phyloP scores from a whole-genome alignment of 2,329 filamentous ascomycete genomes.

The Fusarium lyarnte region DNA sequence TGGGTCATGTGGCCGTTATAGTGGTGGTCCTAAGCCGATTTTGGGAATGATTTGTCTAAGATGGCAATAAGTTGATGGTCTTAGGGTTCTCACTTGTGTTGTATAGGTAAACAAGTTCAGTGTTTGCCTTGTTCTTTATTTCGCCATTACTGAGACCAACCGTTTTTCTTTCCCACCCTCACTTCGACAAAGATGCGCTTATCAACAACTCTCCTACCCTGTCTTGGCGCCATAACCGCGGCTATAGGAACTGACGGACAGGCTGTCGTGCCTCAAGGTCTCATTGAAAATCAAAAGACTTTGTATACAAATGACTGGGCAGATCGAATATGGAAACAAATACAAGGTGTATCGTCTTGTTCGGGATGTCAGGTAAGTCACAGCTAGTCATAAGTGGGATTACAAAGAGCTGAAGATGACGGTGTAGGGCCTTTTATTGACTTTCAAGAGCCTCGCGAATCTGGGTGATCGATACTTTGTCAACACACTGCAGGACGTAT shows the following conservation, averaged over 20 bases:
- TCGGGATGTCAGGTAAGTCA: conserved; percentile 36
- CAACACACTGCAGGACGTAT: conserved; percentile 44
- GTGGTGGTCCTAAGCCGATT: conserved; percentile 18
- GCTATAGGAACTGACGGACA: conserved; percentile 10
- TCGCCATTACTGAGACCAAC: neutral
- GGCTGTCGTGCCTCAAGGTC: neutral
- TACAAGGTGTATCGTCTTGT: conserved; percentile 29
- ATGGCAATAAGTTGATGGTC: neutral
- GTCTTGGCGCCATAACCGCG: conserved; percentile 13
- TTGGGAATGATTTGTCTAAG: conserved; percentile 5
- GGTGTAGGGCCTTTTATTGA: conserved; percentile 46
- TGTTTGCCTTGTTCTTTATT: neutral
- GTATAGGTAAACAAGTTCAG: neutral
- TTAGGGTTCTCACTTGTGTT: conserved; percentile 3
- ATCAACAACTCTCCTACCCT: conserved; percentile 5
- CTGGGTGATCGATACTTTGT: conserved; percentile 56
- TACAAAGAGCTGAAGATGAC: neutral
- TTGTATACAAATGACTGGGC: conserved; percentile 25
- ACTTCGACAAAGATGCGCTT: conserved; percentile 11
- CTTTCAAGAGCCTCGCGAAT: conserved; percentile 55
- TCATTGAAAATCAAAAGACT: conserved; percentile 16
- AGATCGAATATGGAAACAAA: conserved; percentile 29
- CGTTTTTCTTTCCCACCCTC: neutral
- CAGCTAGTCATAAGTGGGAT: neutral
- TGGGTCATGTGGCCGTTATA: conserved; percentile 27